phyloP scores from a whole-genome alignment of 805 yeast species.

The Zygoascus bituminiphila region DNA sequence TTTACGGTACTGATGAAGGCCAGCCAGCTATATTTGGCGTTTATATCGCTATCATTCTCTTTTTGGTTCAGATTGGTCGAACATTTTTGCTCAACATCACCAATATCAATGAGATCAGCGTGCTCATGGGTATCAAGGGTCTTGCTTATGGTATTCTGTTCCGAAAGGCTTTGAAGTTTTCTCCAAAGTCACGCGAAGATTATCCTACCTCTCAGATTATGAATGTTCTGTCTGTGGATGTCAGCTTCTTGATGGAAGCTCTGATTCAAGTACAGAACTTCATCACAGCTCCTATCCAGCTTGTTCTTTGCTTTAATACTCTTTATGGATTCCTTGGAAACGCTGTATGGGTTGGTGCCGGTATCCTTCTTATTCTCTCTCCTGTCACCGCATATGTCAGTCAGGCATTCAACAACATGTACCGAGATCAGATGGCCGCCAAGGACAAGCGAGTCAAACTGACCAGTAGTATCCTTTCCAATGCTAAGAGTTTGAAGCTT shows the following conservation, averaged over 20 bases:
- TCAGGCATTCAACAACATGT: slow-evolving; percentile 59
- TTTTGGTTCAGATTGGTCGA: slow-evolving; percentile 44
- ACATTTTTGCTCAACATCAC: slow-evolving; percentile 44
- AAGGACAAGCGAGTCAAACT: slow-evolving; percentile 90
- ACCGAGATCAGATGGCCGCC: slow-evolving; percentile 72
- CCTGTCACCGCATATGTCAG: slow-evolving; percentile 71
- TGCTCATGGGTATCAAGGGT: slow-evolving; percentile 17
- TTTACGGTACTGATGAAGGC: slow-evolving; percentile 24
- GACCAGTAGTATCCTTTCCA: slow-evolving; percentile 76
- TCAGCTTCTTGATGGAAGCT: slow-evolving; percentile 23
- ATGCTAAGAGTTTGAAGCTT: slow-evolving; percentile 82
- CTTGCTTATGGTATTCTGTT: slow-evolving; percentile 32
- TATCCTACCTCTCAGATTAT: slow-evolving; percentile 66
- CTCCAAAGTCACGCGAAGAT: slow-evolving; percentile 48
- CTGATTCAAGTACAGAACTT: slow-evolving; percentile 2
- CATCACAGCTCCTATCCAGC: slow-evolving; percentile 71
- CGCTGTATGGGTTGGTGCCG: slow-evolving; percentile 92
- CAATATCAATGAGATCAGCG: slow-evolving; percentile 52
- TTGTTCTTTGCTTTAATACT: slow-evolving; percentile 66
- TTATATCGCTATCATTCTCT: slow-evolving; percentile 50
- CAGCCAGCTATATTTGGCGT: slow-evolving; percentile 44
- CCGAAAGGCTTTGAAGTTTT: slow-evolving; percentile 54
- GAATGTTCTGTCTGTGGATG: slow-evolving; percentile 64
- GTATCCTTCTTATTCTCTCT: slow-evolving; percentile 64
- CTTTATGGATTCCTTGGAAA: slow-evolving; percentile 69